Percentiles rank a stretch among this genome's conserved stretches.
phyloP scores from a whole-genome alignment of 192 early-diverging fungal genomes.

The Entomortierella lignicola region DNA sequence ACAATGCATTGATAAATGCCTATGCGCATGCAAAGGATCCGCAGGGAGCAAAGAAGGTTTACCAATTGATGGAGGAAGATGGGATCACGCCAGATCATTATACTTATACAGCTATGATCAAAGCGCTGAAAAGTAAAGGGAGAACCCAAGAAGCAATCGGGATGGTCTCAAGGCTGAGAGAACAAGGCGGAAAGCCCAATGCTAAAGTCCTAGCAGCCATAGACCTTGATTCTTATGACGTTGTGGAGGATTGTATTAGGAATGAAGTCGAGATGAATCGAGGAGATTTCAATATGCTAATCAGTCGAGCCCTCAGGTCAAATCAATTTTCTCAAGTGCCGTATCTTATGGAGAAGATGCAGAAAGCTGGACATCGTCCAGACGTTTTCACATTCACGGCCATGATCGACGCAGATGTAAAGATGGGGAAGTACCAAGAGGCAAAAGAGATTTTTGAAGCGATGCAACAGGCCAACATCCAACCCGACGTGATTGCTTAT shows the following conservation, averaged over 20 bases:
- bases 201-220: constrained; percentile 19
- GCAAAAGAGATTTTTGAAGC: constrained; percentile 41
- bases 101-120: constrained; percentile 36
- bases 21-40: constrained; percentile 27
- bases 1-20: constrained; percentile 42
- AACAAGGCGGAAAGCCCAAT: constrained; percentile 11
- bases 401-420: constrained; percentile 47
- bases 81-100: constrained; percentile 23
- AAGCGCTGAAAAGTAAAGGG: background rate
- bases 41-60: constrained; percentile 9
- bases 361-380: constrained; percentile 9
- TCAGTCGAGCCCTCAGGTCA: constrained; percentile 10
- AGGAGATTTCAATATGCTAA: constrained; percentile 25
- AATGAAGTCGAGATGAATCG: constrained; percentile 1
- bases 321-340: constrained; percentile 24
- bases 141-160: background rate
- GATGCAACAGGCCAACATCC: constrained; percentile 41
- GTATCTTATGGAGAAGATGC: constrained; percentile 17
- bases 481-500: constrained; percentile 48
- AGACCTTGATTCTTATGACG: constrained; percentile 1
- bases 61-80: constrained; percentile 27
- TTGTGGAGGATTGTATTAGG: constrained; percentile 12
- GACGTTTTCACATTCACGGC: constrained; percentile 29
- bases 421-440: constrained; percentile 41
- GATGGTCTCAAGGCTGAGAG: background rate